phyloP scores from a whole-genome alignment of 345 rosid genomes.

The Brassica carinata region DNA sequence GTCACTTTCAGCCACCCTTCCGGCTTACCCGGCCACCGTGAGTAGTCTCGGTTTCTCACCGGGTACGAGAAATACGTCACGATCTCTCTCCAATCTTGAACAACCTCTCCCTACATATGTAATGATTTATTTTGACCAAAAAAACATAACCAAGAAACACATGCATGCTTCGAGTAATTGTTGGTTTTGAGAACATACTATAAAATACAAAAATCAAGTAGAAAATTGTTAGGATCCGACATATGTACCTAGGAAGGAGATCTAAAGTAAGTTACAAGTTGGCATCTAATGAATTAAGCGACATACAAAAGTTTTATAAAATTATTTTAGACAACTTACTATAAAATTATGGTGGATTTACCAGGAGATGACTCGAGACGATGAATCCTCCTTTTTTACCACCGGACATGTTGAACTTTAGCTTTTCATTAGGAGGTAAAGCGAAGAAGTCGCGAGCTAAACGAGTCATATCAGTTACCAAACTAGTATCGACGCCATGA shows the following conservation, averaged over 20 bases:
- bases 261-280: not conserved
- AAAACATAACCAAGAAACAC: not conserved
- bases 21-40: constrained; percentile 94
- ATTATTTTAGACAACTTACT: not conserved
- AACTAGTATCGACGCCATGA: constrained; percentile 68
- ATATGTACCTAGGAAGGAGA: not conserved
- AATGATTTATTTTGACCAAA: not conserved
- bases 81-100: constrained; percentile 92
- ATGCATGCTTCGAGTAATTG: not conserved
- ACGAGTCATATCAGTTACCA: constrained; percentile 63
- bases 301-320: not conserved
- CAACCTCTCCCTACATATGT: constrained; percentile 67
- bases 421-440: constrained; percentile 76
- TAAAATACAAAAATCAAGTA: not conserved
- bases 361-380: constrained; percentile 96
- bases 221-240: not conserved
- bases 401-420: constrained; percentile 84
- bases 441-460: constrained; percentile 80
- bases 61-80: constrained; percentile 95
- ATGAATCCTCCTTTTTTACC: constrained; percentile 97
- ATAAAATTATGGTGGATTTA: constrained; percentile 20
- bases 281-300: not conserved
- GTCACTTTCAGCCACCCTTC: constrained; percentile 76
- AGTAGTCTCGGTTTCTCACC: constrained; percentile 62
- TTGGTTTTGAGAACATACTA: not conserved